Evolutionary conservation across 192 early-diverging fungal species (phyloP).

Genomic region (Chytriomyces confervae): DNA sequence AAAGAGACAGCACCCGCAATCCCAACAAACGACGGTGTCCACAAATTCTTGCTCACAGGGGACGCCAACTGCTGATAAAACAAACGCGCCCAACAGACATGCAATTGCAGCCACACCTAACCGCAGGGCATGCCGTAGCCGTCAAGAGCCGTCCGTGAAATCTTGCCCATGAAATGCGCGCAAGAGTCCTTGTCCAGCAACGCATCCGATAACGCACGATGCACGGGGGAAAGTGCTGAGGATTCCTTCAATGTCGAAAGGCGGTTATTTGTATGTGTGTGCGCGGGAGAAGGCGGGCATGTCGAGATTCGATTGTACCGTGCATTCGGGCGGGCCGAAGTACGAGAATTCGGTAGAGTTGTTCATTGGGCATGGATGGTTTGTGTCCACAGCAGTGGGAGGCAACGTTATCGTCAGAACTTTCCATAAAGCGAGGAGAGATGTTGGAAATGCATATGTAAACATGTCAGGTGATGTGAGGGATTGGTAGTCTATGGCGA

Average conservation of each 20-base stretch:
- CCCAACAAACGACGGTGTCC: constrained; percentile 58
- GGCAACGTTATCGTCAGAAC: not conserved
- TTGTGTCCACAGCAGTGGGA: not conserved
- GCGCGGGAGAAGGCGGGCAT: constrained; percentile 32
- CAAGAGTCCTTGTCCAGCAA: constrained; percentile 36
- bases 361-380: not conserved
- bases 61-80: constrained; percentile 35
- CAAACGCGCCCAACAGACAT: not conserved
- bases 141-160: constrained; percentile 32
- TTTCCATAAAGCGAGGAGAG: not conserved
- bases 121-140: not conserved
- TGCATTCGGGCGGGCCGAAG: constrained; percentile 47
- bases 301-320: constrained; percentile 55
- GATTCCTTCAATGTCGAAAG: constrained; percentile 57
- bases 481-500: constrained; percentile 13
- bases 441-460: constrained; percentile 12
- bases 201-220: constrained; percentile 52
- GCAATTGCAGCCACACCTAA: not conserved
- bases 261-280: constrained; percentile 38
- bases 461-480: not conserved
- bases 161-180: constrained; percentile 10
- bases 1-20: constrained; percentile 42
- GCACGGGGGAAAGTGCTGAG: constrained; percentile 53
- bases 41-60: constrained; percentile 62
- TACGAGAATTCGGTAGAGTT: not conserved